phyloP scores from a whole-genome alignment of 2,329 filamentous ascomycete genomes.

The Aspergillaceae sp. region DNA sequence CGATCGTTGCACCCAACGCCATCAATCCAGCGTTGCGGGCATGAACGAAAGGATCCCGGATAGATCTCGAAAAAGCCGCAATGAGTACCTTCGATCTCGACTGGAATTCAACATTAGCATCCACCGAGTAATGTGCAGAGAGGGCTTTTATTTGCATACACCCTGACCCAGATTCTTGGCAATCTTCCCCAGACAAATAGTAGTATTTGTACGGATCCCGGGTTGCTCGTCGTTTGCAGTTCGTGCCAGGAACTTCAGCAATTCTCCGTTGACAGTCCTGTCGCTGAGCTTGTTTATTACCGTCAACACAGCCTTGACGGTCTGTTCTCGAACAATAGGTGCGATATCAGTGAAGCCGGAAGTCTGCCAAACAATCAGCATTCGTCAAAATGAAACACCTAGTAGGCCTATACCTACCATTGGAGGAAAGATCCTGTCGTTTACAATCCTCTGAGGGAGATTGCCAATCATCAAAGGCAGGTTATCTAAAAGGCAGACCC shows the following conservation, averaged over 20 bases:
- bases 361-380: slow-evolving; percentile 44
- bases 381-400: slow-evolving; percentile 7
- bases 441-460: slow-evolving; percentile 77
- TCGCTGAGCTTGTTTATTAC: slow-evolving; percentile 87
- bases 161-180: slow-evolving; percentile 71
- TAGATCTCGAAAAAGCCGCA: slow-evolving; percentile 80
- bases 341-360: slow-evolving; percentile 89
- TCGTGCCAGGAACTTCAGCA: slow-evolving; percentile 83
- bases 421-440: slow-evolving; percentile 93
- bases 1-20: slow-evolving; percentile 74
- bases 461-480: slow-evolving; percentile 86
- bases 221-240: slow-evolving; percentile 97
- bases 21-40: slow-evolving; percentile 82
- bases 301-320: slow-evolving; percentile 83
- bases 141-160: slow-evolving; percentile 25
- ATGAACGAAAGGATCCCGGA: slow-evolving; percentile 90
- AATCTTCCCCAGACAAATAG: slow-evolving; percentile 94
- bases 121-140: neutral
- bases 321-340: slow-evolving; percentile 88
- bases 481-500: slow-evolving; percentile 84
- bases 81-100: slow-evolving; percentile 83
- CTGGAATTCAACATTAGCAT: slow-evolving; percentile 33
- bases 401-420: slow-evolving; percentile 49
- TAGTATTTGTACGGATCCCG: slow-evolving; percentile 94
- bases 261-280: slow-evolving; percentile 83